phyloP scores from a whole-genome alignment of 129 eudicot genomes.

The Ambrosia trifida region DNA sequence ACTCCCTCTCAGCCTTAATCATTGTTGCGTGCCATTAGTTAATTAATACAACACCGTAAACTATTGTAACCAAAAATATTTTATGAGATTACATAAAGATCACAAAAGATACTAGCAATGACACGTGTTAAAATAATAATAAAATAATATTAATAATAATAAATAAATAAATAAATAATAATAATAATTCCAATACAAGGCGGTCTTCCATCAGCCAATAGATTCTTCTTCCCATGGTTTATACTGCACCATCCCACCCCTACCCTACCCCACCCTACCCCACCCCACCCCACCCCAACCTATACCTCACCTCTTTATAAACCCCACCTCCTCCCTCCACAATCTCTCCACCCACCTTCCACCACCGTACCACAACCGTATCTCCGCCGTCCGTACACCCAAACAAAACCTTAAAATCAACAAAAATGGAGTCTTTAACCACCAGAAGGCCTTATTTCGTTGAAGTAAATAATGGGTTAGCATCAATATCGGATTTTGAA shows the following conservation, averaged over 20 bases:
- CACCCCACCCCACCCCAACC: conserved; percentile 19
- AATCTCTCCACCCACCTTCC: conserved; percentile 27
- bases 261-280: not conserved
- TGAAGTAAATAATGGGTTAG: conserved; percentile 49
- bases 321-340: conserved; percentile 18
- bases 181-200: not conserved
- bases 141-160: too few relatives aligned
- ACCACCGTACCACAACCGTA: too few relatives aligned
- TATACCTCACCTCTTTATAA: conserved; percentile 35
- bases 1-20: not conserved
- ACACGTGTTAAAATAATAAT: conserved; percentile 3
- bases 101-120: not conserved
- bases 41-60: not conserved
- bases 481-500: conserved; percentile 34
- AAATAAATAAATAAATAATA: too few relatives aligned
- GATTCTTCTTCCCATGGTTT: conserved; percentile 45
- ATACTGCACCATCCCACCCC: conserved; percentile 2
- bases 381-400: not conserved
- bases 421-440: conserved; percentile 39
- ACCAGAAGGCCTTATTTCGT: conserved; percentile 45
- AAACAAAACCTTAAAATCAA: not conserved
- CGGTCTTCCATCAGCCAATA: conserved; percentile 38
- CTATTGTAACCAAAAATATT: not conserved
- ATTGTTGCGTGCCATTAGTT: not conserved
- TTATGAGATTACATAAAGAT: not conserved